phyloP scores from a whole-genome alignment of 177 flowering plant genomes.

The Tripterygium wilfordii region DNA sequence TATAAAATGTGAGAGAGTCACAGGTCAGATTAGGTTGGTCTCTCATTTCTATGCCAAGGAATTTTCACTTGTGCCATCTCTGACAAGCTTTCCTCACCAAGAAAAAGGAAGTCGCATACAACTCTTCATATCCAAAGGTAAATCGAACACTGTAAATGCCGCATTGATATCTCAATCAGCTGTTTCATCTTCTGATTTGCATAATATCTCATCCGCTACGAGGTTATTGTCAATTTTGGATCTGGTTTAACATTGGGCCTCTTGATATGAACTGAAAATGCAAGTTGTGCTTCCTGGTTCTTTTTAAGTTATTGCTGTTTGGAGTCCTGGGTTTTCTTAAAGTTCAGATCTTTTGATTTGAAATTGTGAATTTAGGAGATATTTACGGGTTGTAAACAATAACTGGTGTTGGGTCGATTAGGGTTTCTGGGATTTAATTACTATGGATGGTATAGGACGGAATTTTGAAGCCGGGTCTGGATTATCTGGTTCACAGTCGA shows the following conservation, averaged over 20 bases:
- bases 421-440: conserved; percentile 12
- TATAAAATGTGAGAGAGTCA: conserved; percentile 1
- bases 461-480: conserved; percentile 30
- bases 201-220: not conserved
- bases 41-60: conserved; percentile 8
- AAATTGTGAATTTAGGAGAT: not conserved
- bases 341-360: conserved; percentile 12
- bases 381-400: not conserved
- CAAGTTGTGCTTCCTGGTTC: not conserved
- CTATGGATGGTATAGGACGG: conserved; percentile 39
- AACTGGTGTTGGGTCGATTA: conserved; percentile 2
- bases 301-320: not conserved
- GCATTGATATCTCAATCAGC: not conserved
- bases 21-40: conserved; percentile 2
- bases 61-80: conserved; percentile 3
- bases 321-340: conserved; percentile 6
- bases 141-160: no score
- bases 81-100: conserved; percentile 3
- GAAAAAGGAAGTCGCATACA: not conserved
- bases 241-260: conserved; percentile 7
- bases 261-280: conserved; percentile 1
- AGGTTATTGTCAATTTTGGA: conserved; percentile 9
- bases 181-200: no score
- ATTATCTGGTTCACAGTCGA: conserved; percentile 15
- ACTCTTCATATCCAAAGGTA: conserved; percentile 10